Conservation (phyloP, 225 moss, liverwort and hornwort genomes). For the Pseudoscleropodium purum region DNA sequence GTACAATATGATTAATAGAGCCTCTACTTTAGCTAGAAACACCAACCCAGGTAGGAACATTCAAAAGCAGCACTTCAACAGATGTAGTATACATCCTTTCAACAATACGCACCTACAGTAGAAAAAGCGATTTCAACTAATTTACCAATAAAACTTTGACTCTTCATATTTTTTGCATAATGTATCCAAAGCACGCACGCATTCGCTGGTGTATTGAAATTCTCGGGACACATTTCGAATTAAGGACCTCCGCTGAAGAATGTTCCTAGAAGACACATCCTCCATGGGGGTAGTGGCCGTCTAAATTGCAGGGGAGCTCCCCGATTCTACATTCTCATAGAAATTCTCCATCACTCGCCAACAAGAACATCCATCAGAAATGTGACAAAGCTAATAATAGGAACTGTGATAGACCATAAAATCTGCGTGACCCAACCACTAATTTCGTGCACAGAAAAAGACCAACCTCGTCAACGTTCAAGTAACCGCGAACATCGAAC, state of each 20-base stretch:
- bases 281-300: too few relatives aligned
- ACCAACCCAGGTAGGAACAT: neutral
- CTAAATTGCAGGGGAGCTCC: neutral
- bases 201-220: neutral
- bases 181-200: neutral
- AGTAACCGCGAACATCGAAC: neutral
- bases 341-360: neutral
- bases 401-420: neutral
- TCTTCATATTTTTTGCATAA: neutral
- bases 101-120: neutral
- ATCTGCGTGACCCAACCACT: neutral
- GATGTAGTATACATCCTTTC: neutral
- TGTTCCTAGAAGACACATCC: too few relatives aligned
- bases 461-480: neutral
- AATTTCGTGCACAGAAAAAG: neutral
- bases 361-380: neutral
- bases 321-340: neutral
- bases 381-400: neutral
- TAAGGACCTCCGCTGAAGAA: too few relatives aligned
- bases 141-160: neutral
- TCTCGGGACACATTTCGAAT: neutral
- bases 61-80: neutral
- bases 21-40: neutral
- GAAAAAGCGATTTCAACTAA: neutral
- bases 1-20: neutral